Evolutionary conservation across 768 basidiomycete species (phyloP), one percentile per base, ranked within the genome.

Genomic region (Boletellus ananas): DNA sequence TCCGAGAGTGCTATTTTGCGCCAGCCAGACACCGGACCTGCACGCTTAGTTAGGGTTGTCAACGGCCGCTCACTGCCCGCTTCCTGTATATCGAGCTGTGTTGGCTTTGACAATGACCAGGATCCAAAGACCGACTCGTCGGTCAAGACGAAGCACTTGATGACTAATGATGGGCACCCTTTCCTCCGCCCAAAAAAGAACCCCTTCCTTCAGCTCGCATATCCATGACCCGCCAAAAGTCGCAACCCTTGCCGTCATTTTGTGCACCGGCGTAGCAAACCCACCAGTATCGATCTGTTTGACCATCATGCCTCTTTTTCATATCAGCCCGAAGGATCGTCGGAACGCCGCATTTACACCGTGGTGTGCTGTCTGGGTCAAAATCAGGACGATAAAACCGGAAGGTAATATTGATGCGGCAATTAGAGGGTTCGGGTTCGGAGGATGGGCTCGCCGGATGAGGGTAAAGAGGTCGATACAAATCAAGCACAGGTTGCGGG

Each of bases 351-450:
- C 90, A 92, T 57, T 83, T 79, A 60, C 90, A 92, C 38, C 74
- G 74, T 1, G 90, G 90, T 1, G 79, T 88, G 34, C 69, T 80
- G 20, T 70, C 61, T 4, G 90, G 79, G 20, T 73, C 72, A 63
- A 87, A 92, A 67, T 92, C 90, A 6, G 90, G 90, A 47, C 90
- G 79, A 56, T 85, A 92, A 62, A 92, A 92, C 14, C 90, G 78
- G 63, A 92, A 92, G 1, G 90, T 92, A 49, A 92, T 84, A 58
- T 92, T 92, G 59, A 92, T 90, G 21, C 88, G 80, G 56, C 77
- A 82, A 54, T 80, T 89, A 8, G 79, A 83, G 2, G 79, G 71
- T 42, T 79, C 75, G 2, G 58, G 58, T 40, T 55, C 59, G 14
- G 52, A 56, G 9, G 39, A 49, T 18, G 52, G 52, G 35, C 34